Evolutionary conservation across 2,329 filamentous ascomycete species (phyloP), one percentile per base, ranked within the genome.

Genomic region (Aschersonia sp.): DNA sequence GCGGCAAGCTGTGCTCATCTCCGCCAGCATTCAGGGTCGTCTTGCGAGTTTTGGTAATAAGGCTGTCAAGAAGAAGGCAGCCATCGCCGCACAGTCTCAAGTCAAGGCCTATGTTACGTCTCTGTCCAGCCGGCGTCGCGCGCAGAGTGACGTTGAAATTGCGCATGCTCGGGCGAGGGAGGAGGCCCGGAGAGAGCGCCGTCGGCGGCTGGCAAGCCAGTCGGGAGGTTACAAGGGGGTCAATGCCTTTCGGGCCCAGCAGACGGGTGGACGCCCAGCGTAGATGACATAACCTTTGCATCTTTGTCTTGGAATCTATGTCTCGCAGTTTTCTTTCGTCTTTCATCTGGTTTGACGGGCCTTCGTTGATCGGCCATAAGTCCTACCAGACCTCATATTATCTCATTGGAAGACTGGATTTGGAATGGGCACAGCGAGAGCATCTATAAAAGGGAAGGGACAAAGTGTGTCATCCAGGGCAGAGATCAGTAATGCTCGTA

Each of bases 1-100:
- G 46, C 56, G 61, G 0, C 42, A 54, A 10, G 61, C 57, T 0
- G 57, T 61, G 1, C 47, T 63, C 1, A 50, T 56, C 2, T 58
- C 60, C 1, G 62, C 62, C 4, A 37, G 41, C 2, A 49, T 54
- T 31, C 54, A 58, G 30, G 49, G 52, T 41, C 50, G 54, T 1
- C 29, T 52, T 2, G 49, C 47, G 5, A 58, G 48, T n/a, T 61
- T 41, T 5, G 11, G 14, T 11, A 14, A 52, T 43, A 51, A 49
- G 45, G 40, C 37, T 10, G 11, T 12, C 10, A 31, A 31, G 9
- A 8, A 5, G 9, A 29, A 43, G 40, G 40, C 22, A 8, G 14
- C 8, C 11, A 14, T n/a, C 9, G 40, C 40, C 14, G 14, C 40
- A n/a, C 40, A 42, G 40, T n/a, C 40, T 42, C 35, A 37, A 12